phyloP scores from a whole-genome alignment of 805 yeast genomes.

The Schizosaccharomyces lindneri region DNA sequence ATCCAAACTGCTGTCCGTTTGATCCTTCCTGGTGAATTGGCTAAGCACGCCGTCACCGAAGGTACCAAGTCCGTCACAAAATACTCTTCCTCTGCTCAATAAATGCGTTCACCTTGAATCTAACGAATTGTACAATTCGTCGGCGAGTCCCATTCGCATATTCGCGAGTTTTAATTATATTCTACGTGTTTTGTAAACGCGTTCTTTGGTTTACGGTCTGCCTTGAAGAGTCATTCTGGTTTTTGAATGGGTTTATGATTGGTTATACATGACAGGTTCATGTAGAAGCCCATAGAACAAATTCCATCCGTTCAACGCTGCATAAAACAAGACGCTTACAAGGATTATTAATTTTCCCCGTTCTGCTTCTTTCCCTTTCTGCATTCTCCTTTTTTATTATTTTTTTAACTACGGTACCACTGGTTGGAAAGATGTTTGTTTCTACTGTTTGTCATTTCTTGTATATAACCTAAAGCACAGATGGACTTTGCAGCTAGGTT shows the following conservation, averaged over 20 bases:
- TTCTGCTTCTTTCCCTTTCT: background rate
- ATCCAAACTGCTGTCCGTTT: conserved; percentile 96
- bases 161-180: no score
- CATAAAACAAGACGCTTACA: no score
- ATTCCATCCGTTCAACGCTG: no score
- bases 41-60: conserved; percentile 95
- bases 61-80: conserved; percentile 21
- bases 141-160: no score
- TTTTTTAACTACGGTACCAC: background rate
- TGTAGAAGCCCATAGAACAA: no score
- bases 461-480: background rate
- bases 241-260: no score
- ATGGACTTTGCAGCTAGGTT: no score
- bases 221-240: no score
- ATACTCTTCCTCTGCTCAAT: conserved; percentile 8
- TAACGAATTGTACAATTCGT: no score
- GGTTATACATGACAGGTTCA: no score
- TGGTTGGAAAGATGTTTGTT: background rate
- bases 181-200: no score
- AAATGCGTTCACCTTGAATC: background rate
- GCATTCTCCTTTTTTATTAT: background rate
- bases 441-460: background rate
- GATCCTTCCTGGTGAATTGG: conserved; percentile 94
- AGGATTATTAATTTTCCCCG: background rate
- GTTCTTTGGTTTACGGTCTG: no score